Conservation (phyloP, 352 stramenopile genomes). For the Globisporangium yorkense region DNA sequence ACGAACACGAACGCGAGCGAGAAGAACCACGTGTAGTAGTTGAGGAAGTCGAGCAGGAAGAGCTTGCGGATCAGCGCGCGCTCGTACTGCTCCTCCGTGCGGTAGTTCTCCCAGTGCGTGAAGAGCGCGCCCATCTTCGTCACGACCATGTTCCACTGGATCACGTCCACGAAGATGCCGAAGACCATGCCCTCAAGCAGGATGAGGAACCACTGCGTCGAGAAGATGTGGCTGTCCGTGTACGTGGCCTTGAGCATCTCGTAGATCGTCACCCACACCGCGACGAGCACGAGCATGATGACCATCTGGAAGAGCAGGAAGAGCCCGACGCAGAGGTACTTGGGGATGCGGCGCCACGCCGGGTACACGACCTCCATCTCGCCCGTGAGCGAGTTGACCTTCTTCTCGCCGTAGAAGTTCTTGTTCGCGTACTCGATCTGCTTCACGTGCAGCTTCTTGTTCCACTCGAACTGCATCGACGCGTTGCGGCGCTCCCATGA, state of each 20-base stretch:
- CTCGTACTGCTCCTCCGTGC: constrained; percentile 82
- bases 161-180: constrained; percentile 83
- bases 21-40: constrained; percentile 92
- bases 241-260: constrained; percentile 85
- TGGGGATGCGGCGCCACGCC: constrained; percentile 59
- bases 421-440: constrained; percentile 86
- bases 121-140: constrained; percentile 83
- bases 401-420: constrained; percentile 56
- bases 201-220: constrained; percentile 80
- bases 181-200: constrained; percentile 79
- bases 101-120: constrained; percentile 87
- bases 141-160: constrained; percentile 88
- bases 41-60: constrained; percentile 84
- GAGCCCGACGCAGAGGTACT: constrained; percentile 67
- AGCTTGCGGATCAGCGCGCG: constrained; percentile 79
- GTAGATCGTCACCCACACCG: constrained; percentile 84
- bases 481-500: constrained; percentile 77
- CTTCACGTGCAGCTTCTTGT: constrained; percentile 72
- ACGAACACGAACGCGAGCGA: constrained; percentile 86
- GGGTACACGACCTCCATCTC: constrained; percentile 65
- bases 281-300: constrained; percentile 86
- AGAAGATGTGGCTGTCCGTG: constrained; percentile 69
- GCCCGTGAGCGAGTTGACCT: constrained; percentile 70
- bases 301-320: constrained; percentile 81
- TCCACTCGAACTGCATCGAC: constrained; percentile 78